Conservation (phyloP, 192 early-diverging fungal species). For the Tieghemiomyces parasiticus region DNA sequence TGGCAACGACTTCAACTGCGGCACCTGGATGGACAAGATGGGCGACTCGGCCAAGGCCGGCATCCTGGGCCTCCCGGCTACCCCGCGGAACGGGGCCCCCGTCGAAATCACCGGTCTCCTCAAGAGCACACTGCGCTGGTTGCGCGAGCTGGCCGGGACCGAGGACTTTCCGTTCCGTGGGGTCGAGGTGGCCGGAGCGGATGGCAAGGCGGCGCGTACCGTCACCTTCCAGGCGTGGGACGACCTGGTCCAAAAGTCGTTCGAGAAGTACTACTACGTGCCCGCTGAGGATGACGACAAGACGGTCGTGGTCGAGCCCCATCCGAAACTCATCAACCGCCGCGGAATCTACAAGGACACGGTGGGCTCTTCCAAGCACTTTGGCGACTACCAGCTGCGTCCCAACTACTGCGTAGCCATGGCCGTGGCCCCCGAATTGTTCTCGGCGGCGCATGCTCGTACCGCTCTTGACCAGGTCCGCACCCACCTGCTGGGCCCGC, state of each 20-base stretch:
- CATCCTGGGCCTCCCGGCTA: conserved; percentile 79
- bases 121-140: conserved; percentile 74
- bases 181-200: conserved; percentile 25
- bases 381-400: conserved; percentile 83
- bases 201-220: conserved; percentile 16
- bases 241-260: conserved; percentile 54
- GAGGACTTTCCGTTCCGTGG: conserved; percentile 26
- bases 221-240: conserved; percentile 67
- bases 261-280: conserved; percentile 85
- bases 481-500: conserved; percentile 57
- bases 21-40: conserved; percentile 99
- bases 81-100: conserved; percentile 80
- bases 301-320: conserved; percentile 5
- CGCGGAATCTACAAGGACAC: conserved; percentile 94
- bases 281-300: conserved; percentile 54
- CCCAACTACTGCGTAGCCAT: conserved; percentile 88
- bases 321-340: conserved; percentile 51
- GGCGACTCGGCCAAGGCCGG: conserved; percentile 89
- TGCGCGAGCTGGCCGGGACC: conserved; percentile 33
- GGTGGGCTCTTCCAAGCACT: conserved; percentile 47
- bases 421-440: conserved; percentile 88
- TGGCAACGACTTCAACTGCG: conserved; percentile 87
- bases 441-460: conserved; percentile 52
- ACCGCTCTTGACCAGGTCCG: conserved; percentile 49
- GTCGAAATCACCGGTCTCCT: conserved; percentile 86